These are phyloP conservation scores for Mycothermus thermophilus DNA, from an alignment of 495 filamentous ascomycete genomes.

Conservation along the genomic window DNA sequence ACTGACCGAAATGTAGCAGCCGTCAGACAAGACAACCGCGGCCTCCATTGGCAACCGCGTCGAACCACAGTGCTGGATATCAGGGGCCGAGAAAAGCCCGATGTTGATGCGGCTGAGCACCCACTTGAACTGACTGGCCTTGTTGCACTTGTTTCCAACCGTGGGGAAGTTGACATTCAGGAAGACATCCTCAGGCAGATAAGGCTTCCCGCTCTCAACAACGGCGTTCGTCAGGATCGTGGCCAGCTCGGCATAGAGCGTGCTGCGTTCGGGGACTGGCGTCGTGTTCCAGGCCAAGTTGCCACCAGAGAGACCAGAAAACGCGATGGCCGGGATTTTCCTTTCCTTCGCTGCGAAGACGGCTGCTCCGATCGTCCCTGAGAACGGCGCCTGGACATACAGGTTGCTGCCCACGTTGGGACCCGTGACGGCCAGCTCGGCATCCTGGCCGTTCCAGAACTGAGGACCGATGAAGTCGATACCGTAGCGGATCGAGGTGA, in stretches of 20 bases:
- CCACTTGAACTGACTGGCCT: conserved; percentile 40
- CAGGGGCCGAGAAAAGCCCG: conserved; percentile 35
- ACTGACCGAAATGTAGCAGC: conserved; percentile 50
- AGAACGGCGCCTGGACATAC: conserved; percentile 37
- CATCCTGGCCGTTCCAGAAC: conserved; percentile 33
- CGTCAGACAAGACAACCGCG: conserved; percentile 30
- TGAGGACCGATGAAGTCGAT: conserved; percentile 40
- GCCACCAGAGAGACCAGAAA: conserved; percentile 39
- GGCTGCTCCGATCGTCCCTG: conserved; percentile 50
- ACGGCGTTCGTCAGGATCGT: conserved; percentile 41
- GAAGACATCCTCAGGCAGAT: conserved; percentile 43
- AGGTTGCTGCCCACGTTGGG: conserved; percentile 53
- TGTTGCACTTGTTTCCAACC: conserved; percentile 34
- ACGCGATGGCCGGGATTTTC: conserved; percentile 50
- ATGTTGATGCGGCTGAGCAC: conserved; percentile 45
- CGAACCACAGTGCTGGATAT: conserved; percentile 43
- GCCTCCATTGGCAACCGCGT: conserved; percentile 44
- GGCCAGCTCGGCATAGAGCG: conserved; percentile 47
- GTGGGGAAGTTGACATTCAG: conserved; percentile 55
- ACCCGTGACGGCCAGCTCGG: conserved; percentile 49
- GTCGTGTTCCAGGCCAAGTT: conserved; percentile 38
- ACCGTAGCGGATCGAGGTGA: conserved; percentile 49
- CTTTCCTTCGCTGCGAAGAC: conserved; percentile 38
- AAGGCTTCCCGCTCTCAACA: conserved; percentile 41
- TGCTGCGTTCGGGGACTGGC: conserved; percentile 34